These are phyloP conservation scores for Aspergillus sp. DNA, from an alignment of 2,329 filamentous ascomycete species.

Conservation along the genomic window DNA sequence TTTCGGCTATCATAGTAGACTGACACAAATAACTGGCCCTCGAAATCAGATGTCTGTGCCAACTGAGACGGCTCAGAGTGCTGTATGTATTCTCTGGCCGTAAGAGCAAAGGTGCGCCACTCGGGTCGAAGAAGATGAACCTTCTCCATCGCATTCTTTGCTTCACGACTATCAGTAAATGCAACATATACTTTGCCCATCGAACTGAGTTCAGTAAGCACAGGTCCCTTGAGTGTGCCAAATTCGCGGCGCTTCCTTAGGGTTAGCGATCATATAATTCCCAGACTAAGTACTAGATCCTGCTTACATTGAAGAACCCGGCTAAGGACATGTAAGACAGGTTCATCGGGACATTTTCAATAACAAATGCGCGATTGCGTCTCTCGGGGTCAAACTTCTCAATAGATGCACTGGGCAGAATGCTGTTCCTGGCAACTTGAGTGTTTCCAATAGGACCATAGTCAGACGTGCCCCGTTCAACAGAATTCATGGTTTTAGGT, in stretches of 20 bases:
- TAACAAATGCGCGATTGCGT: constrained; percentile 25
- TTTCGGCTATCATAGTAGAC: constrained; percentile 37
- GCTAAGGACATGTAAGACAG: constrained; percentile 31
- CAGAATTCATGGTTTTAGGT: constrained; percentile 3
- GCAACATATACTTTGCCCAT: constrained; percentile 48
- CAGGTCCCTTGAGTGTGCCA: constrained; percentile 33
- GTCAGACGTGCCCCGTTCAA: constrained; percentile 9
- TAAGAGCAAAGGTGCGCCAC: constrained; percentile 47
- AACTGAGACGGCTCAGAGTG: constrained; percentile 24
- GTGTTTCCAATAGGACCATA: constrained; percentile 20
- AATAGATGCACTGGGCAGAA: constrained; percentile 7
- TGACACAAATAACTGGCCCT: constrained; percentile 54
- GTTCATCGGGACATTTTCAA: constrained; percentile 27
- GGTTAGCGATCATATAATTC: constrained; percentile 1
- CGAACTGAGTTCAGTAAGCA: constrained; percentile 29
- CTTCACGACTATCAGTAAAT: constrained; percentile 59
- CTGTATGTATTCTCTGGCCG: constrained; percentile 42
- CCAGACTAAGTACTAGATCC: no score
- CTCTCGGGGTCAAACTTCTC: constrained; percentile 21
- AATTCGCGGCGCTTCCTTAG: constrained; percentile 26
- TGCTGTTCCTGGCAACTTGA: constrained; percentile 6
- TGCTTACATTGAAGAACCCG: constrained; percentile 36
- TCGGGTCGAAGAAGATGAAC: constrained; percentile 39
- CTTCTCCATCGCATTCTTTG: constrained; percentile 48
- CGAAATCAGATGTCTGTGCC: constrained; percentile 40